Evolutionary conservation across 306 rosid species (phyloP).

Genomic region (Cajanus cajan): DNA sequence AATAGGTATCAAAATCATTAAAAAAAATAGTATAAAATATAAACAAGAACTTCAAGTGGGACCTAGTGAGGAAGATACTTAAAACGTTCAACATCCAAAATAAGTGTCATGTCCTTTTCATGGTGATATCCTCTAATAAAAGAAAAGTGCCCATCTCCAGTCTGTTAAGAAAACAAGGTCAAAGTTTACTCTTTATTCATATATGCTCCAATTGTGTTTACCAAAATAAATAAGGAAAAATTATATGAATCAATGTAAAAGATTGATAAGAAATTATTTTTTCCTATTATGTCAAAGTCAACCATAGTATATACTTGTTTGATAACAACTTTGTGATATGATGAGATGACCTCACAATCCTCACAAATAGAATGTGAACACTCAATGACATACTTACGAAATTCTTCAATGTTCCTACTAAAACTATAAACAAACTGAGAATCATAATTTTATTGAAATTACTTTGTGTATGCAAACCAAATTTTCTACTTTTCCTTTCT

Average conservation of each 20-base stretch:
- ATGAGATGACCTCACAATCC: conserved; percentile 76
- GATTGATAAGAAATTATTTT: background rate
- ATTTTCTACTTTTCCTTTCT: no score
- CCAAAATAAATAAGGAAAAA: background rate
- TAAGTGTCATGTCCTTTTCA: conserved; percentile 82
- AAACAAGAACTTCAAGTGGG: conserved; percentile 60
- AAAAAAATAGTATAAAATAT: conserved; percentile 16
- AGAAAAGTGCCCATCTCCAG: conserved; percentile 95
- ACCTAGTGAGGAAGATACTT: conserved; percentile 99
- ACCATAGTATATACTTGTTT: conserved; percentile 57
- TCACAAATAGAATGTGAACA: conserved; percentile 60
- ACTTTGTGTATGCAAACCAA: no score
- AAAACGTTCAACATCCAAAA: conserved; percentile 94
- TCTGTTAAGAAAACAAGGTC: conserved; percentile 46
- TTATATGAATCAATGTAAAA: no score
- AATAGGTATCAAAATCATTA: background rate
- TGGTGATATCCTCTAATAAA: conserved; percentile 92
- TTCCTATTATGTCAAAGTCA: conserved; percentile 6
- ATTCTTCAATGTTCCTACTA: conserved; percentile 60
- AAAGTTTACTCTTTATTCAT: conserved; percentile 4
- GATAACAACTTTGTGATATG: conserved; percentile 74
- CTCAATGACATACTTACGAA: conserved; percentile 58
- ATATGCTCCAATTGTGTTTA: background rate
- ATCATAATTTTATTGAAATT: no score
- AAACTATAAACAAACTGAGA: no score